phyloP scores from a whole-genome alignment of 352 stramenopile genomes.

The Globisporangium polare region DNA sequence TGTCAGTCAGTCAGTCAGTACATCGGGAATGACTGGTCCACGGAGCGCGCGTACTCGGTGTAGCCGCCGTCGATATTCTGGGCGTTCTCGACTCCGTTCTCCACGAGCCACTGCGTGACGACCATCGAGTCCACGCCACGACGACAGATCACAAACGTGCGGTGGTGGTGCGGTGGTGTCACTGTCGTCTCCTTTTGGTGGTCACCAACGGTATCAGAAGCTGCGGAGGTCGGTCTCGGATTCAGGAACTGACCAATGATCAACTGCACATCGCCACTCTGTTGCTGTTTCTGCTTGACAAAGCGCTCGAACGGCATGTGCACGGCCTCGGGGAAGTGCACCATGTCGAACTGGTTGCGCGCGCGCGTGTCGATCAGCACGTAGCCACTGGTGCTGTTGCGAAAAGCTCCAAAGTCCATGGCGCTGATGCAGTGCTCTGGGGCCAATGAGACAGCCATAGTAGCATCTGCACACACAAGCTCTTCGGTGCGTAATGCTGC shows the following conservation, averaged over 20 bases:
- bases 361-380: constrained; percentile 59
- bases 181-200: not conserved
- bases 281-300: constrained; percentile 18
- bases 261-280: constrained; percentile 7
- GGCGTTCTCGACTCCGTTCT: constrained; percentile 33
- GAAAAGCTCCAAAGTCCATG: constrained; percentile 34
- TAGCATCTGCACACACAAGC: not conserved
- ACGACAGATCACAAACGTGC: constrained; percentile 69
- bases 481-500: not conserved
- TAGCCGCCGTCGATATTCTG: constrained; percentile 75
- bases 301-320: constrained; percentile 55
- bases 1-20: constrained; percentile 33
- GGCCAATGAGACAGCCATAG: constrained; percentile 8
- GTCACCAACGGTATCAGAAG: not conserved
- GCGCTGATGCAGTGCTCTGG: constrained; percentile 30
- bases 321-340: constrained; percentile 64
- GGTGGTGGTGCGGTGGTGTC: not conserved
- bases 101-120: constrained; percentile 55
- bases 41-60: constrained; percentile 45
- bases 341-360: constrained; percentile 66
- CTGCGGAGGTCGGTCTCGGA: not conserved
- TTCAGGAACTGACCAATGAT: not conserved
- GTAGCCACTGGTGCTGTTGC: constrained; percentile 24
- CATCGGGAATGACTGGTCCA: constrained; percentile 64
- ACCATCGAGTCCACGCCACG: constrained; percentile 68